Percentiles rank a stretch among this genome's conserved stretches.
Evolutionary conservation across 371 early-diverging fungal species (phyloP).

Genomic region (Mucor indicus): DNA sequence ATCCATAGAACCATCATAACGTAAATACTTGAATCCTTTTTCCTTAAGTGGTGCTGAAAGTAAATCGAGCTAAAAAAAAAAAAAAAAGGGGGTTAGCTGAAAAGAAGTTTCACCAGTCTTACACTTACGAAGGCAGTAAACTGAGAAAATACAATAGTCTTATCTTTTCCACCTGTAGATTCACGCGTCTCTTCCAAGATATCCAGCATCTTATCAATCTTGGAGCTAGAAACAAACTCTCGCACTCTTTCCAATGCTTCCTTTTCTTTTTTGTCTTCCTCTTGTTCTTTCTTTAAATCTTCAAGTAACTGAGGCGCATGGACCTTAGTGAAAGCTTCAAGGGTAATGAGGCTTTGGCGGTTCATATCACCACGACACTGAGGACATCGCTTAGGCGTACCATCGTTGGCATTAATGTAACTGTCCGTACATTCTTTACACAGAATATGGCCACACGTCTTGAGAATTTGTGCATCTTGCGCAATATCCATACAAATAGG

Average conservation of each 20-base stretch:
- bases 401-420: constrained; percentile 21
- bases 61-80: constrained; percentile 48
- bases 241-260: constrained; percentile 1
- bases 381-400: constrained; percentile 29
- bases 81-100: too few species aligned
- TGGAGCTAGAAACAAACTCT: constrained; percentile 33
- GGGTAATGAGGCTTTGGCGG: constrained; percentile 7
- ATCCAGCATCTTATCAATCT: constrained; percentile 53
- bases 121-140: constrained; percentile 59
- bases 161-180: constrained; percentile 39
- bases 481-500: constrained; percentile 51
- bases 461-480: constrained; percentile 26
- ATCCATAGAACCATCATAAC: constrained; percentile 52
- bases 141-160: constrained; percentile 83
- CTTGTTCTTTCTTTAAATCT: neutral
- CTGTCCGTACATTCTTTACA: constrained; percentile 42
- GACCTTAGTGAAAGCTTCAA: constrained; percentile 27
- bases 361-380: constrained; percentile 38
- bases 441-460: constrained; percentile 42
- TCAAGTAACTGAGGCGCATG: constrained; percentile 26
- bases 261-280: constrained; percentile 3
- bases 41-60: constrained; percentile 62
- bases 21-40: constrained; percentile 22
- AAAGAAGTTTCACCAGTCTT: too few species aligned
- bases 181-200: constrained; percentile 32